A percentile compares a stretch with the other conserved stretches of the same genome.
These are phyloP conservation scores for Ruellia speciosa DNA, from an alignment of 305 asterid genomes.

Conservation along the genomic window DNA sequence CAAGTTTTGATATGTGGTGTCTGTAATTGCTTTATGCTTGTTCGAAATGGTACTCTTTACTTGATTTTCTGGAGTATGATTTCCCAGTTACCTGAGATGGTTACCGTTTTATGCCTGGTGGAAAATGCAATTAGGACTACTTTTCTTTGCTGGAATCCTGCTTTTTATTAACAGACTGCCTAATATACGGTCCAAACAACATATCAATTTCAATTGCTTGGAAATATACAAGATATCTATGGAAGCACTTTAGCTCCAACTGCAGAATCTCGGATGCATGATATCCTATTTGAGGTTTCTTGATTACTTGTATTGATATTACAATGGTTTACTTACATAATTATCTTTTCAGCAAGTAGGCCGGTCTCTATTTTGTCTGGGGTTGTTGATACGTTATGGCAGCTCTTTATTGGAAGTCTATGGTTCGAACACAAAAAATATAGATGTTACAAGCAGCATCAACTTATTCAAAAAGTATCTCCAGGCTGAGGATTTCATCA, in stretches of 20 bases:
- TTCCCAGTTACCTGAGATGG: conserved; percentile 12
- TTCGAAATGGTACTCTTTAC: conserved; percentile 11
- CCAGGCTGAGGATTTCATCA: conserved; percentile 73
- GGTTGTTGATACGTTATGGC: conserved; percentile 92
- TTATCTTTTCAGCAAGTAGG: conserved; percentile 75
- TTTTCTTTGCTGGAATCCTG: conserved; percentile 11
- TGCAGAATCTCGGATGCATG: neutral
- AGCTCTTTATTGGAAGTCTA: conserved; percentile 51
- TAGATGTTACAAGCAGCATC: conserved; percentile 60
- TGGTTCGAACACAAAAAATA: conserved; percentile 45
- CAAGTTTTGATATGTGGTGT: conserved; percentile 15
- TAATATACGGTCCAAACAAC: conserved; percentile 11
- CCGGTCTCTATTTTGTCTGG: conserved; percentile 96
- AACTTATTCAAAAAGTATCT: conserved; percentile 77
- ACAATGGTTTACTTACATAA: conserved; percentile 6
- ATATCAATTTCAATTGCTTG: conserved; percentile 18
- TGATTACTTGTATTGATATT: conserved; percentile 9
- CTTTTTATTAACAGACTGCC: neutral
- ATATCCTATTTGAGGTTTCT: neutral
- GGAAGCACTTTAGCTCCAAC: neutral
- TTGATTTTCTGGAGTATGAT: conserved; percentile 9
- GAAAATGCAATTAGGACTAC: conserved; percentile 3
- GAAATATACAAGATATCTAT: conserved; percentile 7
- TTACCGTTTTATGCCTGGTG: conserved; percentile 12
- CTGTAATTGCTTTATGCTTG: conserved; percentile 19